Evolutionary conservation across 164 flowering plant species (phyloP).

Genomic region (Brasenia schreberi): DNA sequence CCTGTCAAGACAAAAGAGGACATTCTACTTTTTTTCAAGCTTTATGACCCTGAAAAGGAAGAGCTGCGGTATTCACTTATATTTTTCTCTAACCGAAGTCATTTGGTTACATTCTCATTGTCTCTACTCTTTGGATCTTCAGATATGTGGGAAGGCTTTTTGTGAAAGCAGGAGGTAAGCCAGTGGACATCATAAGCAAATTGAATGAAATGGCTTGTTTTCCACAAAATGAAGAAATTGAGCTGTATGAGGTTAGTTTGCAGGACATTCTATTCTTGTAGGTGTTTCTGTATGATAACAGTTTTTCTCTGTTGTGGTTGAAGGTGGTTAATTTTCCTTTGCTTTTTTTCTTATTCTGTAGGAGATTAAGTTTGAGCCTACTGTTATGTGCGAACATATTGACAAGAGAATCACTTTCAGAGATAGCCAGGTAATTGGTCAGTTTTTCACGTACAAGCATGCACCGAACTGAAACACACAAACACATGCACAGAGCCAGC

Average conservation of each 20-base stretch:
- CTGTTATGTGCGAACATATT: conserved; percentile 62
- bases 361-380: conserved; percentile 80
- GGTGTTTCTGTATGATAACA: background rate
- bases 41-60: conserved; percentile 66
- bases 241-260: conserved; percentile 48
- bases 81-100: background rate
- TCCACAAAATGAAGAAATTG: conserved; percentile 45
- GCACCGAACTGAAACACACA: background rate
- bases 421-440: conserved; percentile 41
- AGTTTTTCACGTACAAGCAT: background rate
- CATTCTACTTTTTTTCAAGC: conserved; percentile 64
- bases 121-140: conserved; percentile 5
- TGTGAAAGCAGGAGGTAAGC: conserved; percentile 51
- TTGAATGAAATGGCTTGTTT: conserved; percentile 60
- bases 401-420: conserved; percentile 43
- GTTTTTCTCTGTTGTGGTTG: background rate
- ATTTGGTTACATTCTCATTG: background rate
- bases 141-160: conserved; percentile 58
- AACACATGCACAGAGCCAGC: background rate
- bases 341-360: conserved; percentile 7
- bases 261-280: background rate
- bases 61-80: conserved; percentile 39
- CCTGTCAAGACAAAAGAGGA: conserved; percentile 77
- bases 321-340: conserved; percentile 2
- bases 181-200: conserved; percentile 31